A percentile compares a stretch with the other conserved stretches of the same genome.
Evolutionary conservation across 2,329 filamentous ascomycete species (phyloP).

Genomic region (Neonectria faginata): DNA sequence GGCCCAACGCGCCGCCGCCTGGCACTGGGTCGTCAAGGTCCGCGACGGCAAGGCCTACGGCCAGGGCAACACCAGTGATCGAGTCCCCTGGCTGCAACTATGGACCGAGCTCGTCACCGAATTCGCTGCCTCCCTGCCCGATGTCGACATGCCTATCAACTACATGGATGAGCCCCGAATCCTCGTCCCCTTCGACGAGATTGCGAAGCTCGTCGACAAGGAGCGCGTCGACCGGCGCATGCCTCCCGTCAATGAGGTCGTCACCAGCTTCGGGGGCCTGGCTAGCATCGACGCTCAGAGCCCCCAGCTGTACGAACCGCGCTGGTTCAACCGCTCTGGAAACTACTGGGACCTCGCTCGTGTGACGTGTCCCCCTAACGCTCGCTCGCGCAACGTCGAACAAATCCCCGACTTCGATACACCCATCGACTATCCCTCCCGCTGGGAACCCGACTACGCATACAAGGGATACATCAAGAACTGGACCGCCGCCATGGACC

Average conservation of each 20-base stretch:
- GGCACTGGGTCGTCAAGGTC: constrained; percentile 61
- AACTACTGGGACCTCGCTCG: constrained; percentile 71
- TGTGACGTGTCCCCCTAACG: constrained; percentile 67
- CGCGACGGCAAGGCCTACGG: constrained; percentile 57
- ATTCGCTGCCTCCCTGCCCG: constrained; percentile 66
- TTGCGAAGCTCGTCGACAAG: constrained; percentile 61
- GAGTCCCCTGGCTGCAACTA: constrained; percentile 59
- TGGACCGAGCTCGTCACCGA: constrained; percentile 64
- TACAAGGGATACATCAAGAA: constrained; percentile 66
- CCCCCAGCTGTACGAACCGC: constrained; percentile 56
- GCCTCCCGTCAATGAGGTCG: constrained; percentile 56
- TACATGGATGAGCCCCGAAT: constrained; percentile 72
- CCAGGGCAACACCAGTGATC: constrained; percentile 54
- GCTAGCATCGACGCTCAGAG: constrained; percentile 51
- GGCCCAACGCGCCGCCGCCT: constrained; percentile 54
- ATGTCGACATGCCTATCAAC: constrained; percentile 76
- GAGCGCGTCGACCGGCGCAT: constrained; percentile 60
- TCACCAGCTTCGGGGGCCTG: constrained; percentile 58
- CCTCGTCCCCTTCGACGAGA: constrained; percentile 69
- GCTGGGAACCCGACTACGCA: constrained; percentile 52
- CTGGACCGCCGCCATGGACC: constrained; percentile 68
- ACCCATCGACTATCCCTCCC: constrained; percentile 50
- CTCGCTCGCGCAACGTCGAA: constrained; percentile 56
- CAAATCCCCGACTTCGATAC: constrained; percentile 47
- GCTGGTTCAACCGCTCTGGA: constrained; percentile 59